Evolutionary conservation across 169 alveolate species (phyloP).

Genomic region (Cystoisospora suis): DNA sequence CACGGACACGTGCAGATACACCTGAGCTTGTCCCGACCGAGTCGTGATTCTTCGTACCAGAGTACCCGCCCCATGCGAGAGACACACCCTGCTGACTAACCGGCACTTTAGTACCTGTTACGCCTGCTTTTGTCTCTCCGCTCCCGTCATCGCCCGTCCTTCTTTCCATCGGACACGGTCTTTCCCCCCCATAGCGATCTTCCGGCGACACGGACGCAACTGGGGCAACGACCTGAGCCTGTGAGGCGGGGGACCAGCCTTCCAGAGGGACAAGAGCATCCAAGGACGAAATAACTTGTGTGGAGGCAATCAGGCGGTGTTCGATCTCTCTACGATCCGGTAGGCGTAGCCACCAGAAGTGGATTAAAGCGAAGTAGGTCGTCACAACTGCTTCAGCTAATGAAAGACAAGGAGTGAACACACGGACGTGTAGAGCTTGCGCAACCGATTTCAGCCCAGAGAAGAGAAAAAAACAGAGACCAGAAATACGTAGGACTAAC

Average conservation of each 20-base stretch:
- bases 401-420: too few relatives aligned
- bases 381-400: too few relatives aligned
- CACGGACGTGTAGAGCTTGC: too few relatives aligned
- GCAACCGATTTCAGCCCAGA: not conserved
- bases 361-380: conserved; percentile 17
- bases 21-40: conserved; percentile 39
- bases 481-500: not conserved
- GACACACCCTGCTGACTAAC: too few relatives aligned
- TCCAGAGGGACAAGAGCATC: conserved; percentile 57
- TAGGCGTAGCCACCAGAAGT: conserved; percentile 72
- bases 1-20: conserved; percentile 17
- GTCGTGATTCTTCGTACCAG: conserved; percentile 43
- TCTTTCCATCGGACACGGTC: not conserved
- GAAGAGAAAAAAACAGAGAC: not conserved
- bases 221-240: not conserved
- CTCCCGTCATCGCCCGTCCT: not conserved
- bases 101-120: too few relatives aligned
- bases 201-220: too few relatives aligned
- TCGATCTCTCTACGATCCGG: conserved; percentile 78
- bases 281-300: conserved; percentile 68
- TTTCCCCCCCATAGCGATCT: too few relatives aligned
- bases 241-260: not conserved
- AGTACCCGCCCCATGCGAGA: too few relatives aligned
- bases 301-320: conserved; percentile 73
- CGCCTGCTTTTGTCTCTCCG: not conserved